Percentiles rank a stretch among this genome's conserved stretches.
Evolutionary conservation across 495 filamentous ascomycete genomes (phyloP).

Genomic region (Bacidia rubella): DNA sequence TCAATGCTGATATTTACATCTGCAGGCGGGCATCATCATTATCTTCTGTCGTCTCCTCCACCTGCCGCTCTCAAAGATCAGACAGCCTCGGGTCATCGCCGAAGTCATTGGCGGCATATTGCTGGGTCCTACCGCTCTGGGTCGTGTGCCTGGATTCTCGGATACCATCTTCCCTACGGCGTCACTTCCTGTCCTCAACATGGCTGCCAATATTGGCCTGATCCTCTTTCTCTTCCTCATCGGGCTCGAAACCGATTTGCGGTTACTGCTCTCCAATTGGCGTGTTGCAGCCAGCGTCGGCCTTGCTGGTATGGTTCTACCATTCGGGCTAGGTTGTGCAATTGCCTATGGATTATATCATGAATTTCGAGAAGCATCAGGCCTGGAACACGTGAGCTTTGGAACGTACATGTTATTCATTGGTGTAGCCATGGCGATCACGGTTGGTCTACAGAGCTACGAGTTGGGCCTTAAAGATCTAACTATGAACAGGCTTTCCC

Average conservation of each 20-base stretch:
- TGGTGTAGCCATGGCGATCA: slow-evolving; percentile 89
- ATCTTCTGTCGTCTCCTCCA: slow-evolving; percentile 76
- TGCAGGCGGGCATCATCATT: slow-evolving; percentile 74
- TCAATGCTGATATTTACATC: background rate
- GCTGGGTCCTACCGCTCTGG: slow-evolving; percentile 76
- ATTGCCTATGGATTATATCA: slow-evolving; percentile 82
- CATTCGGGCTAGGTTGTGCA: slow-evolving; percentile 53
- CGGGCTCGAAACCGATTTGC: slow-evolving; percentile 82
- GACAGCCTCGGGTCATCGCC: slow-evolving; percentile 87
- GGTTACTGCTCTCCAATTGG: slow-evolving; percentile 80
- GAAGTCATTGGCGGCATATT: slow-evolving; percentile 92
- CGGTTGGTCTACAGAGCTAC: slow-evolving; percentile 31
- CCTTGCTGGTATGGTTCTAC: slow-evolving; percentile 71
- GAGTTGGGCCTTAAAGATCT: background rate
- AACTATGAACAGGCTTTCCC: slow-evolving; percentile 58
- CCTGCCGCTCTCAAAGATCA: slow-evolving; percentile 69
- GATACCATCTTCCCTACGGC: slow-evolving; percentile 59
- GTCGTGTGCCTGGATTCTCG: slow-evolving; percentile 69
- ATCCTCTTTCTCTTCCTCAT: slow-evolving; percentile 87
- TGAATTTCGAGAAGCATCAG: slow-evolving; percentile 54
- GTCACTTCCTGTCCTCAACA: slow-evolving; percentile 60
- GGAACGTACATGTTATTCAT: slow-evolving; percentile 85
- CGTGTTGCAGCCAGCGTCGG: slow-evolving; percentile 70
- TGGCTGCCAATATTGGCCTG: slow-evolving; percentile 82
- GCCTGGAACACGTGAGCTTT: slow-evolving; percentile 52